A percentile compares a stretch with the other conserved stretches of the same genome.
These are phyloP conservation scores for Sporobolomyces roseus DNA, from an alignment of 768 basidiomycete genomes.

Conservation along the genomic window DNA sequence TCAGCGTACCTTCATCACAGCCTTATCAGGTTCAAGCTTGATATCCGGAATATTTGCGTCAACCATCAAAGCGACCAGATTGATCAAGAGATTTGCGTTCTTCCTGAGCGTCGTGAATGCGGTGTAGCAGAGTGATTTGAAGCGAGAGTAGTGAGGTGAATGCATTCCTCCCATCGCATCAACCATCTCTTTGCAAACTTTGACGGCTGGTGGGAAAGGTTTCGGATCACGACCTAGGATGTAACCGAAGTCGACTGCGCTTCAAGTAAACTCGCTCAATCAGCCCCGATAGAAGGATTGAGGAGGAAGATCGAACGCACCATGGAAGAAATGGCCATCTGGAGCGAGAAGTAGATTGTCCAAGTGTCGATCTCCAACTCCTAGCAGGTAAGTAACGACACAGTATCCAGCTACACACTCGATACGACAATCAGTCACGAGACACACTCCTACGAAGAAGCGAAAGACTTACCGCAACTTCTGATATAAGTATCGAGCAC, in stretches of 20 bases:
- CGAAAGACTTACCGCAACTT: conserved; percentile 71
- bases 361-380: conserved; percentile 93
- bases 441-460: background rate
- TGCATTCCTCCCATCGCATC: conserved; percentile 98
- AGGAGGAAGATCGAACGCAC: conserved; percentile 50
- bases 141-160: conserved; percentile 90
- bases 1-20: conserved; percentile 52
- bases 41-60: conserved; percentile 98
- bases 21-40: conserved; percentile 61
- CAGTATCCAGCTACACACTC: conserved; percentile 81
- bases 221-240: conserved; percentile 97
- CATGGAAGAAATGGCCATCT: conserved; percentile 98
- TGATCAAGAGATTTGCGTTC: conserved; percentile 93
- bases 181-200: conserved; percentile 99
- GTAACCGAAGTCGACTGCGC: conserved; percentile 91
- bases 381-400: conserved; percentile 90
- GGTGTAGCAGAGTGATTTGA: conserved; percentile 96
- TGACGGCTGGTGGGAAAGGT: conserved; percentile 94
- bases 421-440: conserved; percentile 12
- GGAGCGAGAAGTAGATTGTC: conserved; percentile 90
- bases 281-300: background rate
- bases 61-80: conserved; percentile 93
- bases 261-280: background rate
- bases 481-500: conserved; percentile 95
- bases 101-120: conserved; percentile 94